These are phyloP conservation scores for Coemansia umbellata DNA, from an alignment of 192 early-diverging fungal species.

Conservation along the genomic window DNA sequence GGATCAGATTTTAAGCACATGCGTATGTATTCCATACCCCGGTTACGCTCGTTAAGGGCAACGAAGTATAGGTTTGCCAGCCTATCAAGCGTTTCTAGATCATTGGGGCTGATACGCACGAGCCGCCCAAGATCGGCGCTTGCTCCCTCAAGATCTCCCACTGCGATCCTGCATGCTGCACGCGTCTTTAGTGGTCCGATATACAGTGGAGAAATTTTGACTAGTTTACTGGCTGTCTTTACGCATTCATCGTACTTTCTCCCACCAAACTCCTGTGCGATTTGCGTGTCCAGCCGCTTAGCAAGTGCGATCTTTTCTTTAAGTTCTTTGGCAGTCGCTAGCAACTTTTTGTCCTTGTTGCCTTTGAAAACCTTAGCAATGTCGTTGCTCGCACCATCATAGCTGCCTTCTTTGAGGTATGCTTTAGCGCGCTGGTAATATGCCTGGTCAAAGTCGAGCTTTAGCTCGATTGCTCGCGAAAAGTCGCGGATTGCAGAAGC, in stretches of 20 bases:
- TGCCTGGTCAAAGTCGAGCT: conserved; percentile 77
- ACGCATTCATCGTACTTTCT: conserved; percentile 58
- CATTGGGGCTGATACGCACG: conserved; percentile 67
- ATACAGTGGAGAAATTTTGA: conserved; percentile 55
- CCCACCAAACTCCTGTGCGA: conserved; percentile 33
- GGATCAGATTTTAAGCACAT: conserved; percentile 88
- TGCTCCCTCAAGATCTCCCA: conserved; percentile 80
- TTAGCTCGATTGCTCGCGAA: conserved; percentile 68
- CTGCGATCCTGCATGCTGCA: conserved; percentile 68
- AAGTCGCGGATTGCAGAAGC: conserved; percentile 79
- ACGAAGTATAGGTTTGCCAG: conserved; percentile 72
- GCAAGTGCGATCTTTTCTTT: conserved; percentile 46
- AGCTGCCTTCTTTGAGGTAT: conserved; percentile 63
- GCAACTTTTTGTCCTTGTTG: conserved; percentile 2
- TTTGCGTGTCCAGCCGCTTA: conserved; percentile 30
- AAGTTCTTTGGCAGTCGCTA: conserved; percentile 23
- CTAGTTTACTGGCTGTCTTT: conserved; percentile 49
- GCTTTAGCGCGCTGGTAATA: conserved; percentile 70
- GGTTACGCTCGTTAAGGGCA: conserved; percentile 64
- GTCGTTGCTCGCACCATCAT: conserved; percentile 23
- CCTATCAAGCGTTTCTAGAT: conserved; percentile 57
- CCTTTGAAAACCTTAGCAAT: background rate
- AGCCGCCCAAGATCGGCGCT: conserved; percentile 75
- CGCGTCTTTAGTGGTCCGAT: conserved; percentile 59
- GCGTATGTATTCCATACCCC: conserved; percentile 67